These are phyloP conservation scores for Platanthera guangdongensis DNA, from an alignment of 106 monocot genomes.

Conservation along the genomic window DNA sequence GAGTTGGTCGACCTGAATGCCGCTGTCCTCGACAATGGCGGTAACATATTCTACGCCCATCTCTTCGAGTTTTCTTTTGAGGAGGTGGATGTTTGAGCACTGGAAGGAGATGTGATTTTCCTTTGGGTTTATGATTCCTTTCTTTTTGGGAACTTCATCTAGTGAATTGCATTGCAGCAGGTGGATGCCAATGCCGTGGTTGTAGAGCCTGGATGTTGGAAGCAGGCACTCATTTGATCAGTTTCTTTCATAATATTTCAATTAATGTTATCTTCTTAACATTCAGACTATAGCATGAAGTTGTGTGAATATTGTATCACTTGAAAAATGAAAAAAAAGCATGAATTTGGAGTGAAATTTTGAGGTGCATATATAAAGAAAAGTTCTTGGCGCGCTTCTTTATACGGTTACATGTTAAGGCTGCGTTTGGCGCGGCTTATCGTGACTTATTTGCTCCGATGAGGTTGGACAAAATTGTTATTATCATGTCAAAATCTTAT, in stretches of 20 bases:
- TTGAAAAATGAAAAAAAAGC: no score
- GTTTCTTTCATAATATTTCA: neutral
- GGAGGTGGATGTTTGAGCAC: slow-evolving; percentile 28
- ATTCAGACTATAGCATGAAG: neutral
- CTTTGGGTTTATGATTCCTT: slow-evolving; percentile 39
- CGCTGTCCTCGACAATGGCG: slow-evolving; percentile 39
- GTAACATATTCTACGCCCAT: slow-evolving; percentile 50
- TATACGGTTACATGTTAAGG: no score
- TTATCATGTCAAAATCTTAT: no score
- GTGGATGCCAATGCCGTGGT: slow-evolving; percentile 48
- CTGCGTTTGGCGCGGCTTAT: no score
- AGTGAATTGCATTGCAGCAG: slow-evolving; percentile 32
- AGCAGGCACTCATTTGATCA: neutral
- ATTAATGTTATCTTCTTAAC: no score
- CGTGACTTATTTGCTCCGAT: no score
- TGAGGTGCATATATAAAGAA: no score
- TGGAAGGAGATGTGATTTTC: slow-evolving; percentile 76
- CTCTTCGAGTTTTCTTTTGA: slow-evolving; percentile 29
- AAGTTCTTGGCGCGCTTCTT: no score
- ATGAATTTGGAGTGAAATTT: no score
- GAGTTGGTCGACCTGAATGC: slow-evolving; percentile 47
- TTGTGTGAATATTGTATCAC: no score
- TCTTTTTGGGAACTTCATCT: slow-evolving; percentile 28
- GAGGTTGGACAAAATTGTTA: no score
- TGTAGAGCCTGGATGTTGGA: slow-evolving; percentile 33